Percentiles rank a stretch among this genome's conserved stretches.
Conservation (phyloP, 1,284 basidiomycete genomes). For the Marasmius tenuissimus region DNA sequence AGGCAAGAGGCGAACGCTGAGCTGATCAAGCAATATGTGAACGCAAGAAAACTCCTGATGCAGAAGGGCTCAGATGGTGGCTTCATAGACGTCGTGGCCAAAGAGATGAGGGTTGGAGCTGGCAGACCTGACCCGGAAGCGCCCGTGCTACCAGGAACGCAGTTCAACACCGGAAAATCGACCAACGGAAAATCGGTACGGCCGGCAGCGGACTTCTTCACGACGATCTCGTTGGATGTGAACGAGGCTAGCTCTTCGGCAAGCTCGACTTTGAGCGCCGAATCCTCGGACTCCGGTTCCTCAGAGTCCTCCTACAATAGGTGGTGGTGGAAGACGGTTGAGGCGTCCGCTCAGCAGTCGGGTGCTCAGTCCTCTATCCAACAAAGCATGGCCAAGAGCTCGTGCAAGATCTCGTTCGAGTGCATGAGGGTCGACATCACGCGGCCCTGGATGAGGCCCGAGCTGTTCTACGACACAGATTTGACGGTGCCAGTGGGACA, state of each 20-base stretch:
- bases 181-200: too few relatives aligned
- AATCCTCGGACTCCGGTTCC: too few relatives aligned
- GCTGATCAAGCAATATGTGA: background rate
- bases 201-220: background rate
- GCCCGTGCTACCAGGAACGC: background rate
- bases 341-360: background rate
- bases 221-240: background rate
- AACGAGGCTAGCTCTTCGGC: background rate
- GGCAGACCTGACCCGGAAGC: background rate
- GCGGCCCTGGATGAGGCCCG: background rate
- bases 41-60: background rate
- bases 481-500: background rate
- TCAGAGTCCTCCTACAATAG: background rate
- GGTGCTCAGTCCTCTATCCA: background rate
- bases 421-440: slow-evolving; percentile 1
- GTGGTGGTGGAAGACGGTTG: background rate
- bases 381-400: background rate
- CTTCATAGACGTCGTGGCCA: background rate
- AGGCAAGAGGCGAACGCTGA: background rate
- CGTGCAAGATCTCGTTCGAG: slow-evolving; percentile 2
- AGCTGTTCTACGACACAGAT: background rate
- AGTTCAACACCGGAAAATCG: background rate
- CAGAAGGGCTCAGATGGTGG: background rate
- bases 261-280: background rate
- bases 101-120: background rate